A percentile compares a stretch with the other conserved stretches of the same genome.
Evolutionary conservation across 257 asterid genomes (phyloP).

Genomic region (Lycium barbarum): DNA sequence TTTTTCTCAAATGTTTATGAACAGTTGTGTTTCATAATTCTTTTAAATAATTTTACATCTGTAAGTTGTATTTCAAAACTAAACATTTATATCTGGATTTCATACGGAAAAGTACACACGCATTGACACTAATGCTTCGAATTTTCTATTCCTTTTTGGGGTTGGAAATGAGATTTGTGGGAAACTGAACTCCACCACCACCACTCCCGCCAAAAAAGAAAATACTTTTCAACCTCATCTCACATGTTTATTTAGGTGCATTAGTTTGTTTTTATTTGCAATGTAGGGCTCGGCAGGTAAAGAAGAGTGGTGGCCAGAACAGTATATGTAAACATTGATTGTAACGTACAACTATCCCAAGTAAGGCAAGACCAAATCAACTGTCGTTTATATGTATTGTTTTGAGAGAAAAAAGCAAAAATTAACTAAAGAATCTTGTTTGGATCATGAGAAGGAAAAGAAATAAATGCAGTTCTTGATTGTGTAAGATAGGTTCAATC

Average conservation of each 20-base stretch:
- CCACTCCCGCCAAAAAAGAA: background rate
- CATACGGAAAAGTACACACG: too few relatives aligned
- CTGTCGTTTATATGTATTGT: constrained; percentile 10
- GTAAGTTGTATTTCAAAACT: too few relatives aligned
- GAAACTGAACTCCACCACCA: too few relatives aligned
- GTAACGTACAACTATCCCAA: constrained; percentile 10
- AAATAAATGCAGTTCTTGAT: background rate
- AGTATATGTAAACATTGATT: background rate
- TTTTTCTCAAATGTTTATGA: too few relatives aligned
- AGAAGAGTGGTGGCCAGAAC: background rate
- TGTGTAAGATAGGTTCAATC: constrained; percentile 15
- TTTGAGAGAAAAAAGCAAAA: background rate
- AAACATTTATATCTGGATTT: too few relatives aligned
- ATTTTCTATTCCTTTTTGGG: too few relatives aligned
- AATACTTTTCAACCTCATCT: background rate
- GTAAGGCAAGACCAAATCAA: constrained; percentile 22
- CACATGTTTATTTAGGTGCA: background rate
- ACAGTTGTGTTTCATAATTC: too few relatives aligned
- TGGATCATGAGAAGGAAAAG: background rate
- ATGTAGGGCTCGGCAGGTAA: background rate
- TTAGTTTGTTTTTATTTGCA: background rate
- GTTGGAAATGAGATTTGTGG: too few relatives aligned
- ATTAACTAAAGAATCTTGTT: constrained; percentile 19
- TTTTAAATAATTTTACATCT: too few relatives aligned
- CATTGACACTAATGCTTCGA: too few relatives aligned